Percentiles rank a stretch among this genome's conserved stretches.
Evolutionary conservation across 2,329 filamentous ascomycete genomes (phyloP).

Genomic region (Magnaporthiopsis poae): DNA sequence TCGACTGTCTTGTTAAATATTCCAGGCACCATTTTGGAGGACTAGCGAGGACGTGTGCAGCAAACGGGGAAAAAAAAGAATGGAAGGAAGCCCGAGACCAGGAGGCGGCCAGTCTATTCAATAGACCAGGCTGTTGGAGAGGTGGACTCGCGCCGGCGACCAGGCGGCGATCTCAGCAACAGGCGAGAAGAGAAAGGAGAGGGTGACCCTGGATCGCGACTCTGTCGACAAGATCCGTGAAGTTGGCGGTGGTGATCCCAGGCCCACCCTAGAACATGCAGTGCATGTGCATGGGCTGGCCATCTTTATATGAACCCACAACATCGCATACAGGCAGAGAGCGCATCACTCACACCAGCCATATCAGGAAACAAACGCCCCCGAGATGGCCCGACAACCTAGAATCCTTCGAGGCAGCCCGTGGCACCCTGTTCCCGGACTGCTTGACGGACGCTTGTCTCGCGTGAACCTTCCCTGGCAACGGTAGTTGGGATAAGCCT

Average conservation of each 20-base stretch:
- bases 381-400: too few species aligned
- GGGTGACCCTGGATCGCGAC: conserved; percentile 4
- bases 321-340: too few species aligned
- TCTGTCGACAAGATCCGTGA: conserved; percentile 3
- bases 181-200: background rate
- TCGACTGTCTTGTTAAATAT: conserved; percentile 38
- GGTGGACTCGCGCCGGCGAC: background rate
- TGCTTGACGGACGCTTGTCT: background rate
- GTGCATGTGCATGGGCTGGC: background rate
- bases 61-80: background rate
- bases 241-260: conserved; percentile 2
- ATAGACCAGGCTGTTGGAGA: conserved; percentile 1
- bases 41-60: too few species aligned
- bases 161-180: conserved; percentile 1
- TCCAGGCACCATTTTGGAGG: conserved; percentile 48
- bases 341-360: background rate
- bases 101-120: background rate
- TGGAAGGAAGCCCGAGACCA: background rate
- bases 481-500: background rate
- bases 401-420: background rate
- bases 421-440: background rate
- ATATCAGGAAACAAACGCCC: background rate
- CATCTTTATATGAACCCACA: background rate
- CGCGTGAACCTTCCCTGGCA: conserved; percentile 3
- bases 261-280: too few species aligned